Percentiles rank a stretch among this genome's conserved stretches.
phyloP scores from a whole-genome alignment of 2,329 filamentous ascomycete species.

The Aspergillus hortae region DNA sequence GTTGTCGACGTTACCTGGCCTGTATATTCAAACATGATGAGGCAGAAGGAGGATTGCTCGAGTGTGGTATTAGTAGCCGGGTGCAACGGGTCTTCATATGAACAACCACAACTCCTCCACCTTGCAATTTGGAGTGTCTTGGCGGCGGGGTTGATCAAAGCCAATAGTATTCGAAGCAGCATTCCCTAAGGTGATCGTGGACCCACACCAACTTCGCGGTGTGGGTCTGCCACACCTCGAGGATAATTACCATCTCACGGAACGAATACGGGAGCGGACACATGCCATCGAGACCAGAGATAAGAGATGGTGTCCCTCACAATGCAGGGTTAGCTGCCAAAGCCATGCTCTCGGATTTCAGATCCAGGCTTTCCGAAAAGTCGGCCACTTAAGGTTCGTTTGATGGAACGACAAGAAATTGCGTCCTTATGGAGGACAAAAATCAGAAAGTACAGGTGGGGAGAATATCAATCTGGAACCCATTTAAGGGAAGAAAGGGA shows the following conservation, averaged over 20 bases:
- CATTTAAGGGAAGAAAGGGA: constrained; percentile 26
- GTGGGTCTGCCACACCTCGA: too few relatives aligned
- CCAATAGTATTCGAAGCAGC: too few relatives aligned
- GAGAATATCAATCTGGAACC: constrained; percentile 12
- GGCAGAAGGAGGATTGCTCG: too few relatives aligned
- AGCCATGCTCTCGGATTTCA: constrained; percentile 12
- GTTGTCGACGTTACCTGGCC: neutral
- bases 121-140: too few relatives aligned
- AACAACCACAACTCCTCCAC: too few relatives aligned
- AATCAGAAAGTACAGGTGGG: constrained; percentile 9
- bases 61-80: too few relatives aligned
- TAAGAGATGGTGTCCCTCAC: neutral
- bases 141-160: too few relatives aligned
- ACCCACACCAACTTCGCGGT: too few relatives aligned
- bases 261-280: neutral
- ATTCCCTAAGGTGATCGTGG: too few relatives aligned
- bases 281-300: neutral
- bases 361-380: constrained; percentile 17
- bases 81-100: too few relatives aligned
- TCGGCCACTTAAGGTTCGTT: constrained; percentile 19
- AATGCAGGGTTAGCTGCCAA: constrained; percentile 1
- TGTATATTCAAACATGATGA: neutral
- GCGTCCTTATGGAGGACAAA: constrained; percentile 5
- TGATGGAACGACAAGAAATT: constrained; percentile 20
- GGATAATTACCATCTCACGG: too few relatives aligned